Conservation (phyloP, 2,329 filamentous ascomycete genomes). For the Botryosphaeria dothidea region DNA sequence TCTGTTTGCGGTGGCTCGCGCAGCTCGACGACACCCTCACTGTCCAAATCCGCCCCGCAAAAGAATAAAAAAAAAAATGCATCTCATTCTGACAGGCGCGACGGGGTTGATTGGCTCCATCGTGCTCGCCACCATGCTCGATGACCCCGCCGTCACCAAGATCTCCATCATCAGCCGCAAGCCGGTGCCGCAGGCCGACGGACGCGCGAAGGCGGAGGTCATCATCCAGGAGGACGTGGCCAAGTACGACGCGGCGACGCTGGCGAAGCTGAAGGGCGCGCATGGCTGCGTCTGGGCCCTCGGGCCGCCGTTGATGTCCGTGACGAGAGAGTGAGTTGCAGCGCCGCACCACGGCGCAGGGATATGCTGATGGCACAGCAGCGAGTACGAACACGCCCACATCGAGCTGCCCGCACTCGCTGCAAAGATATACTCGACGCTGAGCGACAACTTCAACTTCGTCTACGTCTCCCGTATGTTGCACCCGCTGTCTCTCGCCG, state of each 20-base stretch:
- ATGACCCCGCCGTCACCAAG: slow-evolving; percentile 54
- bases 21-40: neutral
- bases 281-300: slow-evolving; percentile 73
- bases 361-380: slow-evolving; percentile 31
- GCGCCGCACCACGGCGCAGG: neutral
- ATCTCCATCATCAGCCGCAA: slow-evolving; percentile 69
- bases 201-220: slow-evolving; percentile 58
- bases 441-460: slow-evolving; percentile 57
- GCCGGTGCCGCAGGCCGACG: slow-evolving; percentile 63
- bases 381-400: slow-evolving; percentile 69
- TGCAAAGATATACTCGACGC: neutral
- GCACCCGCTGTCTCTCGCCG: neutral
- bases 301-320: slow-evolving; percentile 63
- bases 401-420: slow-evolving; percentile 66
- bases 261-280: slow-evolving; percentile 63
- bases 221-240: slow-evolving; percentile 71
- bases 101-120: slow-evolving; percentile 45
- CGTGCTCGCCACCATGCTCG: slow-evolving; percentile 40
- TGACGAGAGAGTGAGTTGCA: slow-evolving; percentile 57
- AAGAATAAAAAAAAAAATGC: slow-evolving; percentile 27
- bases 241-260: slow-evolving; percentile 58
- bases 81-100: slow-evolving; percentile 48
- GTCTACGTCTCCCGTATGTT: slow-evolving; percentile 61
- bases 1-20: neutral
- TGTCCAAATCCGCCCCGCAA: neutral